phyloP scores from a whole-genome alignment of 352 stramenopile species.

The Phytophthora macrochlamydospora region DNA sequence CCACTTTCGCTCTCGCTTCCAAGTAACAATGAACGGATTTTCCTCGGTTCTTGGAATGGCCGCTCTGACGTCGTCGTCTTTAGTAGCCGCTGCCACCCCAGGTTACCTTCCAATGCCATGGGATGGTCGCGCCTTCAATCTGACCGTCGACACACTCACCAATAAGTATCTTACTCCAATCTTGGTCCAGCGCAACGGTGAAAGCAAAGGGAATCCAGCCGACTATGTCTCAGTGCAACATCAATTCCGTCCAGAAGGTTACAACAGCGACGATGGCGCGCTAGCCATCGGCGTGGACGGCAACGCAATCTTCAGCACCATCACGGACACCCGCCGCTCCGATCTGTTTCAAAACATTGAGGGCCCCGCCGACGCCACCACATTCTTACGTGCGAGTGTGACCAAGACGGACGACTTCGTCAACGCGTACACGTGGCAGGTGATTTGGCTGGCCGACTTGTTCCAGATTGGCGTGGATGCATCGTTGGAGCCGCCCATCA shows the following conservation, averaged over 20 bases:
- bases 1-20: too few relatives aligned
- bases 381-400: slow-evolving; percentile 52
- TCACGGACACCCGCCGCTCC: slow-evolving; percentile 50
- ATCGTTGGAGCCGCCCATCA: slow-evolving; percentile 31
- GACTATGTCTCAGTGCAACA: slow-evolving; percentile 42
- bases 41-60: too few relatives aligned
- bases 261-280: slow-evolving; percentile 52
- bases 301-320: slow-evolving; percentile 44
- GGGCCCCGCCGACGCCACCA: slow-evolving; percentile 28
- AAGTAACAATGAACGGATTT: too few relatives aligned
- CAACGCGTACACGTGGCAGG: slow-evolving; percentile 51
- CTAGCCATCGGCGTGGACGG: slow-evolving; percentile 49
- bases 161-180: slow-evolving; percentile 56
- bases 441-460: slow-evolving; percentile 11
- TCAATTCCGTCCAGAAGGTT: slow-evolving; percentile 36
- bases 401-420: slow-evolving; percentile 37
- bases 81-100: too few relatives aligned
- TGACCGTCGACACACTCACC: slow-evolving; percentile 49
- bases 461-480: slow-evolving; percentile 58
- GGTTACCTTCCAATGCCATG: slow-evolving; percentile 17
- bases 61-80: too few relatives aligned
- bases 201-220: slow-evolving; percentile 25
- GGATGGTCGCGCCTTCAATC: slow-evolving; percentile 42
- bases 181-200: slow-evolving; percentile 42
- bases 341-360: slow-evolving; percentile 53